These are phyloP conservation scores for Populus hybrid DNA, from an alignment of 441 rosid species.

Conservation along the genomic window DNA sequence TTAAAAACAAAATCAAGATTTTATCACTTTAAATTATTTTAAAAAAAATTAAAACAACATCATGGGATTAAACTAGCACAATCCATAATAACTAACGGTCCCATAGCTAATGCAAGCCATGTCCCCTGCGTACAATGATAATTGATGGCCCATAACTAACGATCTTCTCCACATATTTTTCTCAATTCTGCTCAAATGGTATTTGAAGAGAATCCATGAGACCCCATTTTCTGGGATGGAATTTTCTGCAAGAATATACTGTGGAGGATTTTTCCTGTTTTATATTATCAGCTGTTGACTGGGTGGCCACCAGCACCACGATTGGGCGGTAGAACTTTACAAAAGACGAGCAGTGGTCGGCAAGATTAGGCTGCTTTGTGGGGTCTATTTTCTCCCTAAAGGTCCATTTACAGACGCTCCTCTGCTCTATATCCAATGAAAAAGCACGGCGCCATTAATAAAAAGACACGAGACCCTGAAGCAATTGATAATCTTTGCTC, in stretches of 20 bases:
- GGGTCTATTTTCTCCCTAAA: slow-evolving; percentile 6
- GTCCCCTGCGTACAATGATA: too few species aligned
- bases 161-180: too few species aligned
- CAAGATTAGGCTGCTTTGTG: slow-evolving; percentile 19
- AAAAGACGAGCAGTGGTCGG: slow-evolving; percentile 31
- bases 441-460: background rate
- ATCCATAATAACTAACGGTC: too few species aligned
- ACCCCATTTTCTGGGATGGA: background rate
- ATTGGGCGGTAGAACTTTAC: slow-evolving; percentile 21
- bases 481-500: background rate
- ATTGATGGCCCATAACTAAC: too few species aligned
- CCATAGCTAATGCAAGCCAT: too few species aligned
- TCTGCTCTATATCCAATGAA: background rate
- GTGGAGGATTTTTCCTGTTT: background rate
- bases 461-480: background rate
- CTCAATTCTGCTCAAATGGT: too few species aligned
- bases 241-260: background rate
- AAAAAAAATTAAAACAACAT: too few species aligned
- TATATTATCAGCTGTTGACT: background rate
- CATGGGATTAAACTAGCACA: too few species aligned
- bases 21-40: too few species aligned
- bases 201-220: too few species aligned
- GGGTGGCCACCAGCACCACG: background rate
- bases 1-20: too few species aligned
- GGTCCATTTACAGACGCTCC: slow-evolving; percentile 39